Evolutionary conservation across 345 rosid genomes (phyloP).

Genomic region (Carallia brachiata): DNA sequence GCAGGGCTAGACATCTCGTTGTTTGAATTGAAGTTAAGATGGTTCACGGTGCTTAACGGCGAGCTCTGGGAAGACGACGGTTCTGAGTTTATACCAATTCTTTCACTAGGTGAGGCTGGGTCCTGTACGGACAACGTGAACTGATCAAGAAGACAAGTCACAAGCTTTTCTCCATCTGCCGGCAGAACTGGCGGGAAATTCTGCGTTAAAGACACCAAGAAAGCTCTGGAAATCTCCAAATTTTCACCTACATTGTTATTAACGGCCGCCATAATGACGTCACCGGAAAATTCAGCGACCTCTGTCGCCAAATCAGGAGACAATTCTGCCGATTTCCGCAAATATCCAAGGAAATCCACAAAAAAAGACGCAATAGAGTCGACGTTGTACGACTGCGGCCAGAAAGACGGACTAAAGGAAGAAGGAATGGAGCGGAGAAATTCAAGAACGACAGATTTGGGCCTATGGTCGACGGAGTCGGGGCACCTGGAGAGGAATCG

Average conservation of each 20-base stretch:
- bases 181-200: conserved; percentile 63
- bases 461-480: conserved; percentile 45
- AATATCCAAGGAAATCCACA: conserved; percentile 61
- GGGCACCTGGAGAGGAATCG: conserved; percentile 68
- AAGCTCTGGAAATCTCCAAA: conserved; percentile 53
- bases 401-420: conserved; percentile 68
- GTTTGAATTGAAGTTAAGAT: conserved; percentile 22
- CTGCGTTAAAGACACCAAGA: conserved; percentile 65
- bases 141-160: conserved; percentile 65
- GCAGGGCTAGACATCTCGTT: conserved; percentile 55
- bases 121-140: conserved; percentile 35
- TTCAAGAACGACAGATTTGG: conserved; percentile 58
- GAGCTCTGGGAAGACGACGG: conserved; percentile 73
- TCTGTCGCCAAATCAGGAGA: conserved; percentile 64
- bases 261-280: conserved; percentile 54
- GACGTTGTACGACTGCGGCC: conserved; percentile 74
- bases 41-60: conserved; percentile 46
- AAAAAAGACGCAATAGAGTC: conserved; percentile 61
- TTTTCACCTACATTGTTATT: conserved; percentile 33
- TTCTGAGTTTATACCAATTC: conserved; percentile 42
- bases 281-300: conserved; percentile 65
- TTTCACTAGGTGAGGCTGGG: conserved; percentile 47
- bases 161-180: conserved; percentile 66
- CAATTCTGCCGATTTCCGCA: conserved; percentile 44
- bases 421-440: conserved; percentile 67